These are phyloP conservation scores for Microbotryum silenes-acaulis DNA, from an alignment of 1,284 basidiomycete genomes.

Conservation along the genomic window DNA sequence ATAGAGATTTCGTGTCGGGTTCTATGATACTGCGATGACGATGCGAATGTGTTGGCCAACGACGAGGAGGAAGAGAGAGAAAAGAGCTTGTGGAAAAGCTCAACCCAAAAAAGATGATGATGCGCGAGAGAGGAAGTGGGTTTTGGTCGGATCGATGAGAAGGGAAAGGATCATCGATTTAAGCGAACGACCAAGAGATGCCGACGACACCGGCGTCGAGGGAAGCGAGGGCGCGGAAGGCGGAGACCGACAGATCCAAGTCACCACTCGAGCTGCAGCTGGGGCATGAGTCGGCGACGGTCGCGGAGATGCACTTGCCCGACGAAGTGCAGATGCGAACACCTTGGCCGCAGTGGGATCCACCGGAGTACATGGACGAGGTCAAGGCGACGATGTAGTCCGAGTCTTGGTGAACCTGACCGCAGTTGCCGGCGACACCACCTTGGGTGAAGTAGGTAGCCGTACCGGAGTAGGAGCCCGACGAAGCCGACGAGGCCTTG, in stretches of 20 bases:
- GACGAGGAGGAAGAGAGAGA: too few relatives aligned
- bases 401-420: conserved; percentile 33
- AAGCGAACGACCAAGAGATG: conserved; percentile 49
- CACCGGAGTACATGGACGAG: conserved; percentile 38
- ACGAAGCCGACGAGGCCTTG: conserved; percentile 48
- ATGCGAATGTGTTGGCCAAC: too few relatives aligned
- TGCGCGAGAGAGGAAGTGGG: too few relatives aligned
- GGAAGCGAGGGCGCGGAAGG: conserved; percentile 58
- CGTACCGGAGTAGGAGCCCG: conserved; percentile 62
- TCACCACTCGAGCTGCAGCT: conserved; percentile 7
- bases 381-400: conserved; percentile 57
- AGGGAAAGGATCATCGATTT: conserved; percentile 26
- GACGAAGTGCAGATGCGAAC: not conserved
- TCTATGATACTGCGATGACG: too few relatives aligned
- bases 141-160: not conserved
- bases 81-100: too few relatives aligned
- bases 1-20: too few relatives aligned
- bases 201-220: conserved; percentile 53
- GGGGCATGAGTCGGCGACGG: conserved; percentile 24
- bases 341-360: conserved; percentile 60
- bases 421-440: conserved; percentile 38
- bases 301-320: not conserved
- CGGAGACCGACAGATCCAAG: conserved; percentile 61
- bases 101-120: too few relatives aligned
- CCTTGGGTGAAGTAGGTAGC: conserved; percentile 51